Conservation (phyloP, 768 basidiomycete genomes). For the Sporobolomyces roseus region DNA sequence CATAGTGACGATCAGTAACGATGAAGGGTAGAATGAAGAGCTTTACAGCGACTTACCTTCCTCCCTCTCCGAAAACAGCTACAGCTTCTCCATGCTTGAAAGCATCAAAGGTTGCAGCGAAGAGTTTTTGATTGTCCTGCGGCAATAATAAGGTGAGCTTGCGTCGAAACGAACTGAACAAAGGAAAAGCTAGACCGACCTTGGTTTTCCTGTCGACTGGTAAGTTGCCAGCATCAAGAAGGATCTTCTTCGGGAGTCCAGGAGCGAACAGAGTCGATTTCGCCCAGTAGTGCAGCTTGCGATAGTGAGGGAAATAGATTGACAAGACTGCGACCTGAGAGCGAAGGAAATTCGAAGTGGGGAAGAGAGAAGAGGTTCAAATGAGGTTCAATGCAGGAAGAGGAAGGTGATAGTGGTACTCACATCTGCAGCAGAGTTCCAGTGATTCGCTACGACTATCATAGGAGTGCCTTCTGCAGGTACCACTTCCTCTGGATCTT, state of each 20-base stretch:
- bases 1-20: slow-evolving; percentile 43
- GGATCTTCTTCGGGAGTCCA: slow-evolving; percentile 66
- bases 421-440: slow-evolving; percentile 40
- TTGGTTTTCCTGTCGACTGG: slow-evolving; percentile 89
- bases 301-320: slow-evolving; percentile 71
- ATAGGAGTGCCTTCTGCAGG: slow-evolving; percentile 29
- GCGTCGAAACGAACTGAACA: too few relatives aligned
- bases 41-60: slow-evolving; percentile 59
- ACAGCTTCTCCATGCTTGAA: slow-evolving; percentile 75
- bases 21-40: too few relatives aligned
- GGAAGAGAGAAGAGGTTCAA: neutral
- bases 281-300: slow-evolving; percentile 78
- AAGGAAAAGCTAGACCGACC: too few relatives aligned
- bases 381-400: too few relatives aligned
- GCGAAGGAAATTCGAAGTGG: neutral
- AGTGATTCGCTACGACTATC: slow-evolving; percentile 36
- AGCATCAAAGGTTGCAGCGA: slow-evolving; percentile 82
- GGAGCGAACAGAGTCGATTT: slow-evolving; percentile 86
- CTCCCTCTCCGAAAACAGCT: slow-evolving; percentile 90
- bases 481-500: slow-evolving; percentile 12
- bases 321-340: slow-evolving; percentile 42
- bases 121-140: slow-evolving; percentile 78
- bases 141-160: too few relatives aligned
- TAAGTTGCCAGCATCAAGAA: slow-evolving; percentile 90
- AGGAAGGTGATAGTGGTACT: neutral